Evolutionary conservation across 2,329 filamentous ascomycete genomes (phyloP).

Genomic region (Colletotrichum orbiculare): DNA sequence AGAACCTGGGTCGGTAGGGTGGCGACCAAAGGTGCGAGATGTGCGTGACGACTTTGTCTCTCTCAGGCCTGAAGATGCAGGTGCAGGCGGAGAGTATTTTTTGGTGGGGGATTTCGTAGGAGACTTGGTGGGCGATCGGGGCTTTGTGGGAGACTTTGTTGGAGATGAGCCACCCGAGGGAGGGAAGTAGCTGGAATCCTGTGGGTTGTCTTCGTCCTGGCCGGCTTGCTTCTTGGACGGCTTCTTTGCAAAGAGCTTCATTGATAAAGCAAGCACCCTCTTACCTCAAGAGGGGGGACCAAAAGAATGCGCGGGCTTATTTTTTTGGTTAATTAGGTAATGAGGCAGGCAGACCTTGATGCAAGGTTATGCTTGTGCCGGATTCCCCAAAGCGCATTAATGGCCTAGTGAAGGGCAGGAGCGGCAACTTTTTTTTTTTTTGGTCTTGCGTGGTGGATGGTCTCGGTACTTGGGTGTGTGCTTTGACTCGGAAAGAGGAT

Average conservation of each 20-base stretch:
- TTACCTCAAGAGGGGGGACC: conserved; percentile 23
- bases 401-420: conserved; percentile 34
- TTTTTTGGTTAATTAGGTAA: conserved; percentile 42
- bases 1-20: conserved; percentile 59
- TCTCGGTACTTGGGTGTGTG: conserved; percentile 13
- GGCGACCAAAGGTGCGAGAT: conserved; percentile 58
- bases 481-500: neutral
- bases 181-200: conserved; percentile 41
- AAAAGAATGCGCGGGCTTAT: conserved; percentile 35
- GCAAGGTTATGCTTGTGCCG: conserved; percentile 39
- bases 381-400: conserved; percentile 35
- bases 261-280: conserved; percentile 44
- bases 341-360: conserved; percentile 37
- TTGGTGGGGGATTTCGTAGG: conserved; percentile 46
- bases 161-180: conserved; percentile 49
- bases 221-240: conserved; percentile 51
- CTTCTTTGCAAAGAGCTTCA: conserved; percentile 66
- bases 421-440: conserved; percentile 31
- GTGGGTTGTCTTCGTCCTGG: conserved; percentile 50
- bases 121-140: conserved; percentile 43
- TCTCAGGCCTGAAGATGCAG: conserved; percentile 41
- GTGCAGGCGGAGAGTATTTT: conserved; percentile 49
- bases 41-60: conserved; percentile 54
- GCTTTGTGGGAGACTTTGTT: conserved; percentile 41
- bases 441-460: conserved; percentile 13